Evolutionary conservation across 805 yeast species (phyloP).

Genomic region (Pichia thaimueangensis): DNA sequence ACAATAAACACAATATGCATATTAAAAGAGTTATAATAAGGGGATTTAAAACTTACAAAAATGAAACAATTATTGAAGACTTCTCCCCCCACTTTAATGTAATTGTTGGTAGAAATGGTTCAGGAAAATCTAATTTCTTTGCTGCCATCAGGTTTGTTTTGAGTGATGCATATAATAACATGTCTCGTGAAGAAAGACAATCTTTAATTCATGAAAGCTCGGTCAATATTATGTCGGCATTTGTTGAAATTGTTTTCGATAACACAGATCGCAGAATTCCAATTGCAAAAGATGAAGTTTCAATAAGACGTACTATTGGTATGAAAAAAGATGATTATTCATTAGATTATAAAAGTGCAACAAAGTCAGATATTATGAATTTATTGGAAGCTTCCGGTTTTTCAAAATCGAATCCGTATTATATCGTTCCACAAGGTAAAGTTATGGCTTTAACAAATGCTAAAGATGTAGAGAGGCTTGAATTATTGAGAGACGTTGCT

Average conservation of each 20-base stretch:
- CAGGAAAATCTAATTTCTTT: slow-evolving; percentile 93
- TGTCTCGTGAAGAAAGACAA: slow-evolving; percentile 80
- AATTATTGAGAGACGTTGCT: slow-evolving; percentile 81
- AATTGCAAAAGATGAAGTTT: slow-evolving; percentile 58
- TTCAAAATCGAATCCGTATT: slow-evolving; percentile 83
- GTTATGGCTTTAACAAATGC: slow-evolving; percentile 86
- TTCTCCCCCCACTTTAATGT: slow-evolving; percentile 82
- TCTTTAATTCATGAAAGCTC: slow-evolving; percentile 87
- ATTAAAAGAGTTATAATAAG: slow-evolving; percentile 55
- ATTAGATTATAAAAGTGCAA: slow-evolving; percentile 70
- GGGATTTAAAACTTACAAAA: slow-evolving; percentile 90
- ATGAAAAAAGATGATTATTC: slow-evolving; percentile 87
- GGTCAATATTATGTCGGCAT: slow-evolving; percentile 85
- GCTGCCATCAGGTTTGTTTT: slow-evolving; percentile 91
- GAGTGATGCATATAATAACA: slow-evolving; percentile 81
- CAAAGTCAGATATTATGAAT: slow-evolving; percentile 74
- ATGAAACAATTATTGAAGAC: slow-evolving; percentile 68
- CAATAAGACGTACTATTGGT: slow-evolving; percentile 86
- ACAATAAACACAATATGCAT: slow-evolving; percentile 7
- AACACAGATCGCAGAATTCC: slow-evolving; percentile 74
- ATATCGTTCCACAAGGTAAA: slow-evolving; percentile 95
- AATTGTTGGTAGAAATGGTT: slow-evolving; percentile 89
- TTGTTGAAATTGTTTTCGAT: slow-evolving; percentile 84
- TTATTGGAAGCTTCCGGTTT: slow-evolving; percentile 88
- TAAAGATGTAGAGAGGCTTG: slow-evolving; percentile 74